phyloP scores from a whole-genome alignment of 1,139 yeast genomes.

The Yamadazyma kanchanaburiensis region DNA sequence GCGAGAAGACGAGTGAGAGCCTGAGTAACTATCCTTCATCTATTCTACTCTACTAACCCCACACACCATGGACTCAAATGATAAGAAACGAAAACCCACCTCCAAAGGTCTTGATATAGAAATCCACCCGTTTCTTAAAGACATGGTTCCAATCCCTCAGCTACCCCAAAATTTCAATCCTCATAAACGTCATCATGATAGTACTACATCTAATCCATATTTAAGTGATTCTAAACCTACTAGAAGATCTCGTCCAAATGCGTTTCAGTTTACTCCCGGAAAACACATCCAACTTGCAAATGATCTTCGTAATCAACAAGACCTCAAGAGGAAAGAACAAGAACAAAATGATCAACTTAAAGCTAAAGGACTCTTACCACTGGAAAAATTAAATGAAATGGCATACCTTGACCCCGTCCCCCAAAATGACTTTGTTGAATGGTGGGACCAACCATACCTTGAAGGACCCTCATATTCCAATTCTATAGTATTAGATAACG shows the following conservation, averaged over 20 bases:
- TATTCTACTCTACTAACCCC: no score
- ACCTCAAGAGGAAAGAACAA: slow-evolving; percentile 19
- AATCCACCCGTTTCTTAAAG: slow-evolving; percentile 56
- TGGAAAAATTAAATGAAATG: slow-evolving; percentile 50
- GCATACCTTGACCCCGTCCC: slow-evolving; percentile 46
- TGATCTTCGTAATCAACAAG: slow-evolving; percentile 31
- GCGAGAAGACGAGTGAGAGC: neutral
- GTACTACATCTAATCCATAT: slow-evolving; percentile 55
- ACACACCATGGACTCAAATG: no score
- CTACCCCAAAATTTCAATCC: slow-evolving; percentile 28
- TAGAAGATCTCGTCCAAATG: slow-evolving; percentile 12
- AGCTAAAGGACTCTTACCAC: slow-evolving; percentile 45
- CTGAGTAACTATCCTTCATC: neutral
- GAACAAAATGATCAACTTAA: slow-evolving; percentile 12
- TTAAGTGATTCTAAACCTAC: slow-evolving; percentile 37
- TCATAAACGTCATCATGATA: slow-evolving; percentile 30
- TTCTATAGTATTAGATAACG: slow-evolving; percentile 28
- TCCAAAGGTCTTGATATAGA: slow-evolving; percentile 54
- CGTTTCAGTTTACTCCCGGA: slow-evolving; percentile 57
- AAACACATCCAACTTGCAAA: slow-evolving; percentile 59
- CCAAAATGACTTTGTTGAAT: slow-evolving; percentile 57
- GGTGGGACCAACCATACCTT: slow-evolving; percentile 74
- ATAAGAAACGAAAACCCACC: no score
- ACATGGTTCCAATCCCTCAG: slow-evolving; percentile 22
- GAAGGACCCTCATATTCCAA: slow-evolving; percentile 24